These are phyloP conservation scores for Venturia aucupariae DNA, from an alignment of 2,329 filamentous ascomycete species.

Conservation along the genomic window DNA sequence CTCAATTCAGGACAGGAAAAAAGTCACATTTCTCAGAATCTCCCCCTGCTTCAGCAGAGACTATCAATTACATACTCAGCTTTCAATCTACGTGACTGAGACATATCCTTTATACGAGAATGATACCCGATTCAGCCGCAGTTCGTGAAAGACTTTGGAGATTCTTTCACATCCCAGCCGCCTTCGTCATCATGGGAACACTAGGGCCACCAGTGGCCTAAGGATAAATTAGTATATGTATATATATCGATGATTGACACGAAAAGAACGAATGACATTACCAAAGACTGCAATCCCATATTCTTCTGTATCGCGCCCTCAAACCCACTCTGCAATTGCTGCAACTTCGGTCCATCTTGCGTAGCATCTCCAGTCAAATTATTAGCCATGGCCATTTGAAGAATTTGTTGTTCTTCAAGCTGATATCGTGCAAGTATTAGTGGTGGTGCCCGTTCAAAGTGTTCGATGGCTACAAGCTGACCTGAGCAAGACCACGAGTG, in stretches of 20 bases:
- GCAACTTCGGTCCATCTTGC: background rate
- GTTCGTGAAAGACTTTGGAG: no score
- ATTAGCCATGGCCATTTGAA: constrained; percentile 7
- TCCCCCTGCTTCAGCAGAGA: no score
- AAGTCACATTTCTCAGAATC: no score
- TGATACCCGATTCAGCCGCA: no score
- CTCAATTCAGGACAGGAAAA: no score
- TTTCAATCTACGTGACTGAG: no score
- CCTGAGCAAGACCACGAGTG: constrained; percentile 11
- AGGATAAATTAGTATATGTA: background rate
- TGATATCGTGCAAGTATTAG: background rate
- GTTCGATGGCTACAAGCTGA: background rate
- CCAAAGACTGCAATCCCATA: constrained; percentile 9
- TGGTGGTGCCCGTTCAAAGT: background rate
- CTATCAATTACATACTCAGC: no score
- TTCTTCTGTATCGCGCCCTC: constrained; percentile 9
- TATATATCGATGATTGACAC: no score
- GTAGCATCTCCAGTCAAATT: constrained; percentile 9
- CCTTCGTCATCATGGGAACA: constrained; percentile 1
- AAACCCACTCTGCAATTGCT: constrained; percentile 8
- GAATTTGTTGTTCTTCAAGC: constrained; percentile 3
- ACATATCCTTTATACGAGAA: no score
- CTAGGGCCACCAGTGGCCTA: constrained; percentile 6
- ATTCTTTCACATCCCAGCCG: background rate
- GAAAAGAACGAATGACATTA: background rate